Base-by-base conservation (phyloP, 108 stramenopile species). In the Skeletonema menzelii region DNA sequence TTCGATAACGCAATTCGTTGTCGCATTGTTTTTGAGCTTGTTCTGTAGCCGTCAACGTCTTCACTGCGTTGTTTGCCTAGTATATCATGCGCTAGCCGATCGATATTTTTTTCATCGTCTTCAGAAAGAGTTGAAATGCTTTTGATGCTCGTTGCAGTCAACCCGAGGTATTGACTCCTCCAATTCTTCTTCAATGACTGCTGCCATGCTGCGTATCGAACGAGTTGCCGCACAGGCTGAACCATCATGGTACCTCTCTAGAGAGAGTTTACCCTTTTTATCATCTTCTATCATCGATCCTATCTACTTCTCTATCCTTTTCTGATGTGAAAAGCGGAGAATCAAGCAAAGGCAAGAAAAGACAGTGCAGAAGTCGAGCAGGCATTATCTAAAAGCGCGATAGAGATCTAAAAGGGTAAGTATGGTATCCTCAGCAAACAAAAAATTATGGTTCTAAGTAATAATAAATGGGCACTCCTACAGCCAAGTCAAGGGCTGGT, bases 1-100 rank as follows among this genome's bases (percentile, higher is more conserved):
- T 85, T 79, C 8, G 90, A 79, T 12, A 91, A 79, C n/a, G 86
- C 84, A 20, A 87, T 75, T 53, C 91, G 72, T 72, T 63, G 81
- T 35, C 63, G 64, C 59, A 72, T 72, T 8, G 37, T 63, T 47
- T 34, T 46, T 24, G 37, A 26, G 17, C 38, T 28, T 28, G 5
- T 58, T 37, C 47, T 12, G 31, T 61, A 55, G 40, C 26, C 40
- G 13, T 59, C 69, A 19, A 11, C 40, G 5, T 38, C 37, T 2
- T 26, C 35, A 17, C n/a, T 14, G 35, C 35, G 42, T 62, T 27
- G 32, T 60, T 26, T 58, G 20, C 56, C 11, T 40, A 69, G 27
- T 27, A 79, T 79, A 44, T 73, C 72, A 37, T 65, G 40, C n/a
- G 65, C 53, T 55, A 79, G 57, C 5, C 44, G 24, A 37, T 73